These are phyloP conservation scores for Epichloe brachyelytri DNA, from an alignment of 2,329 filamentous ascomycete species.

Conservation along the genomic window DNA sequence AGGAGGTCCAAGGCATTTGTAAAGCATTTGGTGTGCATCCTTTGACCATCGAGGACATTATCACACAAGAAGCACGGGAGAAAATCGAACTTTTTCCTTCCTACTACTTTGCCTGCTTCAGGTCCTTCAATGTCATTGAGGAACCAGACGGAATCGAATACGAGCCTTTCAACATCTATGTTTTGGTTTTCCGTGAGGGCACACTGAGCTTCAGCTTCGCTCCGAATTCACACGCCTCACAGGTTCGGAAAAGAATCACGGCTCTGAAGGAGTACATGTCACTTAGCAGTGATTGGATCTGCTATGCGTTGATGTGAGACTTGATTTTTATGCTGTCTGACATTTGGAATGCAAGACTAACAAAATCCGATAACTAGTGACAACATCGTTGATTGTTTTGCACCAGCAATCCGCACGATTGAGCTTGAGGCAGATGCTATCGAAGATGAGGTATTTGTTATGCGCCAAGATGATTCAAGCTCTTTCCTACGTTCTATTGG, in stretches of 20 bases:
- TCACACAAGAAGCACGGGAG: conserved; percentile 87
- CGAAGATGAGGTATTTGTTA: conserved; percentile 90
- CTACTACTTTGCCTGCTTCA: conserved; percentile 97
- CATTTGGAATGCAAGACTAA: neutral
- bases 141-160: conserved; percentile 73
- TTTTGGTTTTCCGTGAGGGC: conserved; percentile 90
- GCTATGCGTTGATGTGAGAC: conserved; percentile 87
- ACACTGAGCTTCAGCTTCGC: conserved; percentile 90
- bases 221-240: conserved; percentile 72
- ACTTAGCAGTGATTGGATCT: conserved; percentile 95
- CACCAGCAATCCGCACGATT: conserved; percentile 74
- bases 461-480: conserved; percentile 79
- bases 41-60: conserved; percentile 90
- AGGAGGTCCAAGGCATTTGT: conserved; percentile 78
- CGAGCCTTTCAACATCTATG: conserved; percentile 92
- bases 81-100: conserved; percentile 97
- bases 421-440: conserved; percentile 85
- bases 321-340: neutral
- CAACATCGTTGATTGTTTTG: conserved; percentile 94
- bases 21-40: conserved; percentile 94
- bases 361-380: conserved; percentile 41
- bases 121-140: conserved; percentile 72
- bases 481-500: conserved; percentile 80
- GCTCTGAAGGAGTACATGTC: conserved; percentile 90
- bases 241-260: conserved; percentile 83